Evolutionary conservation across 208 protist species (phyloP), one percentile per base, ranked within the genome.

Genomic region (Phytomonas sp.): DNA sequence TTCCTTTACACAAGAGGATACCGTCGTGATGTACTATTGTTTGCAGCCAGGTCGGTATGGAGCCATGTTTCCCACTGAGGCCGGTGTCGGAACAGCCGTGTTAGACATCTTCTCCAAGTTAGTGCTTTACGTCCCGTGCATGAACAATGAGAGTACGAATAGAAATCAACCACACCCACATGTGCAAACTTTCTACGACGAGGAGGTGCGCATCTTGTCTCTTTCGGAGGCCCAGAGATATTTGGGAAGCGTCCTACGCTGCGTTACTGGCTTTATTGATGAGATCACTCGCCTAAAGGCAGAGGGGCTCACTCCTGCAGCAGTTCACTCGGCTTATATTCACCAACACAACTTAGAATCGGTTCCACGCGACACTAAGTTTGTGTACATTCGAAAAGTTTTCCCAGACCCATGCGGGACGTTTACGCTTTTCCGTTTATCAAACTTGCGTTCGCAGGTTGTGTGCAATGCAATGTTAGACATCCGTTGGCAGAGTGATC

Each of bases 401-500:
- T 93, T 95, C 65, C 90, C 90, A 11, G 87, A 95, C 72, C 90
- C 90, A 6, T 73, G 79, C 28, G 84, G 85, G 33, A 69, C 84
- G 32, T 92, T 92, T 71, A 89, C 84, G 33, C 77, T 95, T 31
- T 93, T 95, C 66, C 82, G 87, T 2, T 71, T 95, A n/a, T 95
- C 90, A 0, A 95, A 95, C 70, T 71, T 95, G 36, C 90, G 90
- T 53, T 93, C 90, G 15, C 90, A 95, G 66, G 87, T 93, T 15
- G 76, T 93, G 31, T 95, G 83, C 75, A 92, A 87, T 73, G 82
- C 85, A 26, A 79, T 89, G 72, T 73, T 93, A 20, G 90, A 95
- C 72, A 93, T 95, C 66, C 90, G 90, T 63, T 95, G 90, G 88
- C 90, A 95, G 78, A 93, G 87, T 59, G 90, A 95, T 73, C 83